These are phyloP conservation scores for Mortierella sp. DNA, from an alignment of 371 early-diverging fungal genomes.

Conservation along the genomic window DNA sequence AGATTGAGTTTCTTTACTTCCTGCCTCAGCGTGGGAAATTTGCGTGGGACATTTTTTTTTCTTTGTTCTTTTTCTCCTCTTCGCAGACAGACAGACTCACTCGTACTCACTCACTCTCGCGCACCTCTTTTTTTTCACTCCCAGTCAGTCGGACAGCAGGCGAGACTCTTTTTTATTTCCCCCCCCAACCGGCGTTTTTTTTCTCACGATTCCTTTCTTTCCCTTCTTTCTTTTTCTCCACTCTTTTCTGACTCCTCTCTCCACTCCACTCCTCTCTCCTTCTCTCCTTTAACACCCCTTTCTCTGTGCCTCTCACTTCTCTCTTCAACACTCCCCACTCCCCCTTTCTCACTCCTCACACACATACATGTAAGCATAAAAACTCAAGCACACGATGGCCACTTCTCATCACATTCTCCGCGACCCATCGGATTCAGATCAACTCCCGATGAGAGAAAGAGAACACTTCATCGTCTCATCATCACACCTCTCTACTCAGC, in stretches of 20 bases:
- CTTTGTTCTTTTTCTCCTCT: constrained; percentile 8
- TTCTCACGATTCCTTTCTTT: constrained; percentile 4
- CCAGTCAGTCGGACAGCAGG: background rate
- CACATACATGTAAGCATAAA: constrained; percentile 18
- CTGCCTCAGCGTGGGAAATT: constrained; percentile 45
- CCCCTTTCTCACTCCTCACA: background rate
- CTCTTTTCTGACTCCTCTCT: background rate
- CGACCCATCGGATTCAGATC: constrained; percentile 1
- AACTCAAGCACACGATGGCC: background rate
- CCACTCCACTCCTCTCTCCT: background rate
- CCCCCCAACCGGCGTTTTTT: constrained; percentile 1
- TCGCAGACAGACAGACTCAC: background rate
- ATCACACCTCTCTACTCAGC: background rate
- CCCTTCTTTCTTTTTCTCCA: background rate
- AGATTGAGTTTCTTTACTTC: constrained; percentile 10
- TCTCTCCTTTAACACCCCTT: background rate
- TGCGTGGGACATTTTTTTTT: constrained; percentile 12
- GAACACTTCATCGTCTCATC: background rate
- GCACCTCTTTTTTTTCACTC: background rate
- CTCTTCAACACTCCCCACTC: background rate
- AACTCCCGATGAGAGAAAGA: background rate
- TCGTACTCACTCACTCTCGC: background rate
- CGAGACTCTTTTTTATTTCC: background rate
- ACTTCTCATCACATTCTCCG: background rate
- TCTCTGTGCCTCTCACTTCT: background rate